Conservation (phyloP, 495 filamentous ascomycete species). For the Podospora pseudopauciseta region DNA sequence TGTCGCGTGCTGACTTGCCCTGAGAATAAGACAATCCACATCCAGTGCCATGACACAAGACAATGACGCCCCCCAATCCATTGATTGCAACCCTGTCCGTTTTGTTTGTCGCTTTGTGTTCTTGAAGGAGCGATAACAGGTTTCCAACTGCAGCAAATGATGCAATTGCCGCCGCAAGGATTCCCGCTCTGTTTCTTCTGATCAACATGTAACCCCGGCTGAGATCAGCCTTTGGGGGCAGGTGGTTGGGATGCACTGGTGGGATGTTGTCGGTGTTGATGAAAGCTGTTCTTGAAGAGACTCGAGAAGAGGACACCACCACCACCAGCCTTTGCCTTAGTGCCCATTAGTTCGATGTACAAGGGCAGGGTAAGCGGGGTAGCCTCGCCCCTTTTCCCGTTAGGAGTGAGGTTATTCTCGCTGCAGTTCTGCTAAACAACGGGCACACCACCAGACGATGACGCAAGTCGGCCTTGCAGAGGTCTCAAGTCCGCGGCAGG, state of each 20-base stretch:
- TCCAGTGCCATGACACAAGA: not conserved
- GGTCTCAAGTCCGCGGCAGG: not conserved
- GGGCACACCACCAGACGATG: not conserved
- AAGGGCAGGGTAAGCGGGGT: not conserved
- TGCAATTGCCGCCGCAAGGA: slow-evolving; percentile 5
- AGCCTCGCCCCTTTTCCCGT: not conserved
- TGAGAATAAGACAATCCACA: not conserved
- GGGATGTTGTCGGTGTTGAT: too few relatives aligned
- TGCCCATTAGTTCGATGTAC: not conserved
- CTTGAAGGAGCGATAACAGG: not conserved
- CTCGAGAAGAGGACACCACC: not conserved
- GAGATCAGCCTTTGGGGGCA: not conserved
- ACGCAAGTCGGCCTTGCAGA: slow-evolving; percentile 1
- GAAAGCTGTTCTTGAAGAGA: not conserved
- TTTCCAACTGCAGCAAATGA: slow-evolving; percentile 8
- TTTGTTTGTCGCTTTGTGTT: slow-evolving; percentile 7
- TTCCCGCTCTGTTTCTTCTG: not conserved
- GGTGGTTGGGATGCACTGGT: too few relatives aligned
- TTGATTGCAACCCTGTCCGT: slow-evolving; percentile 3
- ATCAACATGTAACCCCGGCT: not conserved
- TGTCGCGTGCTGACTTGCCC: slow-evolving; percentile 3
- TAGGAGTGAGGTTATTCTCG: not conserved
- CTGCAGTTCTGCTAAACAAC: not conserved
- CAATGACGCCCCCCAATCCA: slow-evolving; percentile 3
- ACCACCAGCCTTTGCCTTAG: not conserved